Conservation (phyloP, 768 basidiomycete genomes). For the Rhizopogon vulgaris region DNA sequence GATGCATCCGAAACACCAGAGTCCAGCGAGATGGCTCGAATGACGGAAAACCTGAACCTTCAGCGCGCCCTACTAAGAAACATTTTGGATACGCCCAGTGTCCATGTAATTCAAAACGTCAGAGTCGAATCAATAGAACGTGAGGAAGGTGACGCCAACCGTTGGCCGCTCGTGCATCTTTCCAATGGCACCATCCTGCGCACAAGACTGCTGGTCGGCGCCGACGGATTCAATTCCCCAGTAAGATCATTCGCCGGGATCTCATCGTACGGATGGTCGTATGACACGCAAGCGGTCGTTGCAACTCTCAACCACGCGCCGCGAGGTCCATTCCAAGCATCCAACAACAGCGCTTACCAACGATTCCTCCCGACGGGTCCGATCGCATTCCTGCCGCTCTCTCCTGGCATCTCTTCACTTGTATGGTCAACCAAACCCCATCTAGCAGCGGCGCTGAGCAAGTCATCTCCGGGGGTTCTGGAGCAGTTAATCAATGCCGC, state of each 20-base stretch:
- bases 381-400: conserved; percentile 90
- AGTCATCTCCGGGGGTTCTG: conserved; percentile 58
- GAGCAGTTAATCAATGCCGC: conserved; percentile 82
- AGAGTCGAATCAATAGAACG: conserved; percentile 67
- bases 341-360: conserved; percentile 84
- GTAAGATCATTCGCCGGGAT: conserved; percentile 85
- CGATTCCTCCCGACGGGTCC: conserved; percentile 94
- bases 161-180: conserved; percentile 78
- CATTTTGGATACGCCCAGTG: conserved; percentile 42
- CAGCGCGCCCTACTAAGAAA: conserved; percentile 76
- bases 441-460: conserved; percentile 66
- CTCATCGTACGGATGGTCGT: conserved; percentile 85
- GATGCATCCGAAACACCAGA: conserved; percentile 40
- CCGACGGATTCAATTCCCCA: conserved; percentile 93
- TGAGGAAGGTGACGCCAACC: conserved; percentile 36
- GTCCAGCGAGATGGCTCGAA: conserved; percentile 59
- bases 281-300: conserved; percentile 85
- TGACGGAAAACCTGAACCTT: conserved; percentile 91
- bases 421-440: conserved; percentile 90
- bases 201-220: conserved; percentile 80
- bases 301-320: conserved; percentile 78
- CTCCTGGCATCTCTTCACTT: conserved; percentile 70
- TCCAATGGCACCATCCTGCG: conserved; percentile 61
- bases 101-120: conserved; percentile 65
- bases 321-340: conserved; percentile 51